Evolutionary conservation across 176 grass and related monocot genomes (phyloP), one percentile per base, ranked within the genome.

Genomic region (Eleusine indica): DNA sequence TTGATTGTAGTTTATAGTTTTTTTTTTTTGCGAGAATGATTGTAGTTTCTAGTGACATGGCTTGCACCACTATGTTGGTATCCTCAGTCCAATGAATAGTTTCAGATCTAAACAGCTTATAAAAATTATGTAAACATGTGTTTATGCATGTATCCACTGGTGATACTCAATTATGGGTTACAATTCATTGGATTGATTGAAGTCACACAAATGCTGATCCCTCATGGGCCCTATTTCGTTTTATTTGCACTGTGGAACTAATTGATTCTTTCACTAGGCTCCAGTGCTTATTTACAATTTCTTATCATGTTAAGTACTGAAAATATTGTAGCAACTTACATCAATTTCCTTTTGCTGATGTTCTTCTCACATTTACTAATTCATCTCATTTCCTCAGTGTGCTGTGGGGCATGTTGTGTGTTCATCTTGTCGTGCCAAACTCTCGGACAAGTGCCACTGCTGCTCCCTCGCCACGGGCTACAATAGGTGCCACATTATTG

Each of bases 401-500:
- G 47, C 60, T 77, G 86, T 88, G 3, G 86, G 86, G 2, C 86
- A 88, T 66, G 73, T 79, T 0, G 61, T 75, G 53, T 83, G 86
- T 74, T 73, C 86, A 42, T 88, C 86, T 42, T 88, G 86, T 60
- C 11, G 70, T 41, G 30, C 58, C 66, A 88, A 58, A 49, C 65
- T 88, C 62, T 40, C 37, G 10, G 73, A 83, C 53, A 79, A 54
- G 38, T 88, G 86, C 41, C 86, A 82, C n/a, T 68, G 63, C 54
- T 88, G 86, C 62, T 82, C 47, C 17, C 40, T 66, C 4, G 54
- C 86, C 41, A 88, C 73, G 0, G 80, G 78, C 49, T 82, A 82
- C 71, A 88, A 88, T 48, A 73, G 86, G 48, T 88, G 86, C 79
- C 39, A 82, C 11, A 80, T 80, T 32, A 74, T 88, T 17, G 82